Conservation (phyloP, 1,284 basidiomycete species). For the Apiotrichum montevideense region DNA sequence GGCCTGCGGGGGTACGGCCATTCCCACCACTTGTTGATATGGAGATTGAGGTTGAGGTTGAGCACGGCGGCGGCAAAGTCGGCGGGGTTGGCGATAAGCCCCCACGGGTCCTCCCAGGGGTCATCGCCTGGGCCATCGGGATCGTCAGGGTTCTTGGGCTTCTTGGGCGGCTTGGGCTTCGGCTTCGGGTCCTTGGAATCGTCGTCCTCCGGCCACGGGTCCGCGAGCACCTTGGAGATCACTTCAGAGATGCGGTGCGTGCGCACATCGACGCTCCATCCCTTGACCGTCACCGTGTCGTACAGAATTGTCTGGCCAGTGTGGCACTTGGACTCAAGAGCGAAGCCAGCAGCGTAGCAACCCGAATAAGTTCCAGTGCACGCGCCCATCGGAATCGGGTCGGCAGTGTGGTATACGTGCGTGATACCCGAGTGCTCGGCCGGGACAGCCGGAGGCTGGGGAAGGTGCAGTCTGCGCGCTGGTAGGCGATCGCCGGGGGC, state of each 20-base stretch:
- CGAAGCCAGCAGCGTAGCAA: constrained; percentile 48
- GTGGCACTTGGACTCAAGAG: constrained; percentile 58
- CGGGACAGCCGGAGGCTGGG: constrained; percentile 52
- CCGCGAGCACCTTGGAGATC: constrained; percentile 63
- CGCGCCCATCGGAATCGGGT: constrained; percentile 48
- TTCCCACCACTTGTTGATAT: background rate
- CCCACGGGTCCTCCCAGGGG: background rate
- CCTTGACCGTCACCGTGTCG: constrained; percentile 75
- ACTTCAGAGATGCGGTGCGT: constrained; percentile 71
- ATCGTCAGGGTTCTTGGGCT: background rate
- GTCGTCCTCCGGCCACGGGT: constrained; percentile 59
- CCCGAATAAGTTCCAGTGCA: constrained; percentile 48
- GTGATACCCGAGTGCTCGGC: constrained; percentile 47
- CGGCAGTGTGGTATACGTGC: constrained; percentile 55
- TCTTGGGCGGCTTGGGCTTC: constrained; percentile 1
- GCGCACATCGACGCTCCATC: constrained; percentile 73
- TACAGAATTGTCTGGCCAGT: constrained; percentile 77
- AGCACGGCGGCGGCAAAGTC: background rate
- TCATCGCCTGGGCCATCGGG: background rate
- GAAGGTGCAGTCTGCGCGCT: constrained; percentile 78
- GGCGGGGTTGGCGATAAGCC: background rate
- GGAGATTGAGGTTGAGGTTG: background rate
- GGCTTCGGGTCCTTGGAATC: background rate
- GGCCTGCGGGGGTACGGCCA: background rate
- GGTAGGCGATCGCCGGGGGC: constrained; percentile 86